phyloP scores from a whole-genome alignment of 352 stramenopile genomes.

The Globisporangium yorkense region DNA sequence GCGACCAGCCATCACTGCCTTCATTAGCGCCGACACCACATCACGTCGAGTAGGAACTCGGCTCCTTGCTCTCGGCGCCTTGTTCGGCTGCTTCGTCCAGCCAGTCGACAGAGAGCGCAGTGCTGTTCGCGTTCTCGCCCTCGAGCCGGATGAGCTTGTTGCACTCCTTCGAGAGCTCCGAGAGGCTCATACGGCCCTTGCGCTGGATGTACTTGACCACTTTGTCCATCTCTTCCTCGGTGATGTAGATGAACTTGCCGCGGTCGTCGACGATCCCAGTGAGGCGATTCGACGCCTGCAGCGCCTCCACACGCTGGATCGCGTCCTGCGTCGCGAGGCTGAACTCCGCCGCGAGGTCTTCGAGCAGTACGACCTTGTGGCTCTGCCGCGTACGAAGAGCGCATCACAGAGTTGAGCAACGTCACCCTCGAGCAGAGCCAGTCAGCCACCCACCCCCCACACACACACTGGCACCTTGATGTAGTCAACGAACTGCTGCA shows the following conservation, averaged over 20 bases:
- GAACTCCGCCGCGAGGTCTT: conserved; percentile 66
- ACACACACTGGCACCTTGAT: conserved; percentile 30
- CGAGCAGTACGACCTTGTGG: conserved; percentile 71
- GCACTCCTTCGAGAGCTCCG: conserved; percentile 68
- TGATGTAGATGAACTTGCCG: conserved; percentile 82
- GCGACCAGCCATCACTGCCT: neutral
- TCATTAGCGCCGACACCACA: neutral
- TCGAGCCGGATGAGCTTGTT: conserved; percentile 74
- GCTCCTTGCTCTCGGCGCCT: conserved; percentile 1
- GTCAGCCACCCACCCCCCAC: neutral
- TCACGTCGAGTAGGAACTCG: neutral
- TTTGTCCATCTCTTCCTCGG: conserved; percentile 70
- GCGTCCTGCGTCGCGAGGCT: conserved; percentile 59
- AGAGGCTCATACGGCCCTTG: conserved; percentile 52
- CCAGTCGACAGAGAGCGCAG: conserved; percentile 22
- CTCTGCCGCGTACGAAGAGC: conserved; percentile 11
- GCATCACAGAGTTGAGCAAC: no score
- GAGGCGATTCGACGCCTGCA: conserved; percentile 50
- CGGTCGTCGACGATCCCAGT: conserved; percentile 74
- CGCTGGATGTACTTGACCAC: conserved; percentile 66
- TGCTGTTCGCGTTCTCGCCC: conserved; percentile 21
- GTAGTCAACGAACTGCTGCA: conserved; percentile 73
- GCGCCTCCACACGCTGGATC: conserved; percentile 51
- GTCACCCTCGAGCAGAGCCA: neutral
- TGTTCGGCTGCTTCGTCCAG: conserved; percentile 24